Base-by-base conservation (phyloP, 169 alveolate species). In the Eimeria zaria region DNA sequence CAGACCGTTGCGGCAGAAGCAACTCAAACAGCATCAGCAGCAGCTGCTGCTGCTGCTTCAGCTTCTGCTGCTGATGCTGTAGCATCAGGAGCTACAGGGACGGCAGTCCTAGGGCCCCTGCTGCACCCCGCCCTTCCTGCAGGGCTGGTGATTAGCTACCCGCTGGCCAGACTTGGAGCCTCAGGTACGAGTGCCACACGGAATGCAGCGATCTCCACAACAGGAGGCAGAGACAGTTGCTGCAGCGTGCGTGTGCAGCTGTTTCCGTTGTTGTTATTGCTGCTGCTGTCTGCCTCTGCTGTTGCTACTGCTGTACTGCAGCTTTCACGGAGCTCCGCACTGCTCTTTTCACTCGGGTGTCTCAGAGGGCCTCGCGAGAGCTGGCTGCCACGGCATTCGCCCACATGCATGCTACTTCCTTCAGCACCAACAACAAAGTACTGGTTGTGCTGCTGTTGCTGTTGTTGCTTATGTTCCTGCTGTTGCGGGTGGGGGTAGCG, bases 301-400 rank as follows among this genome's bases (percentile, higher is more conserved):
- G 30, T 33, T 81, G 90, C 69, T 48, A 46, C 24, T 51, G 39
- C 73, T 81, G 90, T 33, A 46, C 90, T 51, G 91, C 98, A 46
- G 98, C 97, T 16, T 97, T 97, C 91, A 96, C 85, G 80, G 98
- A 97, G 78, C 96, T 97, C 69, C 89, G 98, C 39, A 94, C 95
- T 48, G 96, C 97, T 27, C 96, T 97, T 48, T 97, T 97, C 91
- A 95, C 97, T 44, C 93, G 92, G 81, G 98, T 97, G 51, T 93
- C 97, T 33, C 98, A 97, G 80, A 64, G 91, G 22, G 98, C 98
- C 44, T 94, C 97, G 60, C 85, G 95, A 58, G 97, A 95, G 73
- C 51, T 97, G 46, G 91, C 98, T 8, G 67, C 95, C 58, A 55
- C 95, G 55, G 96, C 97, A 9, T 97, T 97, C 53, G 64, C 93